Conservation (phyloP, 371 early-diverging fungal species). For the Coemansia sp. region DNA sequence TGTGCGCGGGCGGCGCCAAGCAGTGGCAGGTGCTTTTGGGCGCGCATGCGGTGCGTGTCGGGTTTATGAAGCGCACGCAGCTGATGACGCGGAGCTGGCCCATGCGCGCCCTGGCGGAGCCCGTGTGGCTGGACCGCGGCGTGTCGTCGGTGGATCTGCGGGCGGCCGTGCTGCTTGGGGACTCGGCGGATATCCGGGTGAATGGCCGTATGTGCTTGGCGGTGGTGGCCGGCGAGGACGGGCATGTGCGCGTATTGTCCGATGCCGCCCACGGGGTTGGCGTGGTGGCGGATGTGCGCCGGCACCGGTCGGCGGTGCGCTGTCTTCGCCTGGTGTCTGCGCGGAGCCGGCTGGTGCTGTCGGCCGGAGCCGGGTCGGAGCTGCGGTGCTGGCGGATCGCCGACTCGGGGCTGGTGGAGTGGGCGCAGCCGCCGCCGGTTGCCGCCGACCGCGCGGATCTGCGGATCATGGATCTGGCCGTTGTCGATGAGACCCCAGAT, state of each 20-base stretch:
- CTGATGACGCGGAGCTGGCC: background rate
- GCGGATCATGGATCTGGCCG: slow-evolving; percentile 51
- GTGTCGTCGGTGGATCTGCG: slow-evolving; percentile 23
- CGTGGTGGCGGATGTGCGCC: slow-evolving; percentile 11
- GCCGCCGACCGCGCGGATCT: slow-evolving; percentile 19
- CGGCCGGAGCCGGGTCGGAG: slow-evolving; percentile 51
- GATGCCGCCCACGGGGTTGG: background rate
- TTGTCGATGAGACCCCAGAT: background rate
- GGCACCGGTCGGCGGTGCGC: slow-evolving; percentile 45
- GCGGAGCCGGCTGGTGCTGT: slow-evolving; percentile 20
- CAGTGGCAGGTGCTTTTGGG: slow-evolving; percentile 42
- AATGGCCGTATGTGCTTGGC: background rate
- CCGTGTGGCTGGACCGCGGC: background rate
- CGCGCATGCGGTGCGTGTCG: background rate
- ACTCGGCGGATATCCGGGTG: too few species aligned
- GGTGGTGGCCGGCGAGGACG: slow-evolving; percentile 30
- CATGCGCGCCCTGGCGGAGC: too few species aligned
- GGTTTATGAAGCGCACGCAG: slow-evolving; percentile 14
- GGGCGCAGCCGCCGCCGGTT: slow-evolving; percentile 17
- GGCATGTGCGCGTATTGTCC: slow-evolving; percentile 14
- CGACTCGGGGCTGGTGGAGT: slow-evolving; percentile 6
- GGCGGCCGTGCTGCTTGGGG: too few species aligned
- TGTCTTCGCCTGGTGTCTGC: slow-evolving; percentile 14
- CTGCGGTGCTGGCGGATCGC: slow-evolving; percentile 49
- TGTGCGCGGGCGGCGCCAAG: slow-evolving; percentile 47